phyloP scores from a whole-genome alignment of 2,329 filamentous ascomycete species.

The Lecanosticta acicola region DNA sequence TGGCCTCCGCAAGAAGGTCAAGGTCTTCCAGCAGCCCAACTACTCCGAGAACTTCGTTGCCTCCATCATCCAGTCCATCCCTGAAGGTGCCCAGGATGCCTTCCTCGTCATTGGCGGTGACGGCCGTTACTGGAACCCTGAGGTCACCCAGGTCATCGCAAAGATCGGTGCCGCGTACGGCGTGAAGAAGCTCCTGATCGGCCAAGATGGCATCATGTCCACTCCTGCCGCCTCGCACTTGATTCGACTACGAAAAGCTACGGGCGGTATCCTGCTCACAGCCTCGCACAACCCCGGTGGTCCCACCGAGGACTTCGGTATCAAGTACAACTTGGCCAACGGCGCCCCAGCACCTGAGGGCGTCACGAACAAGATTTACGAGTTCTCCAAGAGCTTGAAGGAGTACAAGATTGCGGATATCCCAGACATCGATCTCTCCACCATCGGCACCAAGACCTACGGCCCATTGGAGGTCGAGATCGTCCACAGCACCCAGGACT shows the following conservation, averaged over 20 bases:
- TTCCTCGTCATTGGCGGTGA: slow-evolving; percentile 97
- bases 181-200: slow-evolving; percentile 97
- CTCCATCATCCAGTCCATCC: slow-evolving; percentile 91
- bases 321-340: slow-evolving; percentile 99
- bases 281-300: slow-evolving; percentile 98
- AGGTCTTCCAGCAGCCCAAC: slow-evolving; percentile 88
- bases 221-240: slow-evolving; percentile 94
- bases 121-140: slow-evolving; percentile 94
- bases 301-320: slow-evolving; percentile 95
- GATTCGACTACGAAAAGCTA: slow-evolving; percentile 90
- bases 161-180: slow-evolving; percentile 96
- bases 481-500: slow-evolving; percentile 87
- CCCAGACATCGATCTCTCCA: slow-evolving; percentile 76
- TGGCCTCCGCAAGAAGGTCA: slow-evolving; percentile 97
- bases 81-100: slow-evolving; percentile 80
- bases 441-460: slow-evolving; percentile 77
- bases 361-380: slow-evolving; percentile 97
- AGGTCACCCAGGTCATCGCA: slow-evolving; percentile 92
- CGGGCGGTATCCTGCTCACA: slow-evolving; percentile 91
- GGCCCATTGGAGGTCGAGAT: slow-evolving; percentile 89
- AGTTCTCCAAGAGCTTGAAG: slow-evolving; percentile 79
- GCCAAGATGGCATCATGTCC: slow-evolving; percentile 91
- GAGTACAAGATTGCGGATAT: slow-evolving; percentile 91
- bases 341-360: slow-evolving; percentile 92
- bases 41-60: slow-evolving; percentile 96